phyloP scores from a whole-genome alignment of 176 grass and related monocot species.

The Panicum miliaceum region DNA sequence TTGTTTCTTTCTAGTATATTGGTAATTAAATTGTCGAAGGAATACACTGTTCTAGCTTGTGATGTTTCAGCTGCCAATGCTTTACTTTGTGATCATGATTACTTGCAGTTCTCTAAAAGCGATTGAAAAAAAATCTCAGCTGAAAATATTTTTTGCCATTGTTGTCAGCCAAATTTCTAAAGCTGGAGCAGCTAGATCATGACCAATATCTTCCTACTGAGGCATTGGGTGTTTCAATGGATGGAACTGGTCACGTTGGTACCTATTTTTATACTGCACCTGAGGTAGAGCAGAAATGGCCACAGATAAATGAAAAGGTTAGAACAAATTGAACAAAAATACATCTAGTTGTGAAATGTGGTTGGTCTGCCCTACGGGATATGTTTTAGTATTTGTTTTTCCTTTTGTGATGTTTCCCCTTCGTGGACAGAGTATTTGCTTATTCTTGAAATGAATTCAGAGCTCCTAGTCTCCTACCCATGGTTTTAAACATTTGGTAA shows the following conservation, averaged over 20 bases:
- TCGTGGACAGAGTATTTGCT: neutral
- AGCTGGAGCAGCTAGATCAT: constrained; percentile 87
- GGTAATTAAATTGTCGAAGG: constrained; percentile 4
- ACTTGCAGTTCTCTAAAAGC: constrained; percentile 1
- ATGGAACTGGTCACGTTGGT: constrained; percentile 92
- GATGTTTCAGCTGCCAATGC: neutral
- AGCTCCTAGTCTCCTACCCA: neutral
- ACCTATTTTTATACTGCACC: constrained; percentile 98
- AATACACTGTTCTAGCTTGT: neutral
- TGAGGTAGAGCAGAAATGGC: constrained; percentile 94
- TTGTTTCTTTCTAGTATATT: constrained; percentile 18
- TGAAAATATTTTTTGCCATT: constrained; percentile 43
- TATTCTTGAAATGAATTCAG: constrained; percentile 4
- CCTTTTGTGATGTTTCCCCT: neutral
- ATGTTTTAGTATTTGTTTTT: constrained; percentile 1
- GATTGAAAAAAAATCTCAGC: constrained; percentile 25
- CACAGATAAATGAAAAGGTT: constrained; percentile 98
- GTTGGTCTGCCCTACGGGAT: neutral
- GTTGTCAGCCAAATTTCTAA: constrained; percentile 91
- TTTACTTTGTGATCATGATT: constrained; percentile 17
- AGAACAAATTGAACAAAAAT: constrained; percentile 27
- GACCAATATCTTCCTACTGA: constrained; percentile 88
- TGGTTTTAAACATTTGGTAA: constrained; percentile 18
- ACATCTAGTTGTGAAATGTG: constrained; percentile 7
- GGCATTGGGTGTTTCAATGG: constrained; percentile 77